phyloP scores from a whole-genome alignment of 345 rosid genomes.

The Syzygium grande region DNA sequence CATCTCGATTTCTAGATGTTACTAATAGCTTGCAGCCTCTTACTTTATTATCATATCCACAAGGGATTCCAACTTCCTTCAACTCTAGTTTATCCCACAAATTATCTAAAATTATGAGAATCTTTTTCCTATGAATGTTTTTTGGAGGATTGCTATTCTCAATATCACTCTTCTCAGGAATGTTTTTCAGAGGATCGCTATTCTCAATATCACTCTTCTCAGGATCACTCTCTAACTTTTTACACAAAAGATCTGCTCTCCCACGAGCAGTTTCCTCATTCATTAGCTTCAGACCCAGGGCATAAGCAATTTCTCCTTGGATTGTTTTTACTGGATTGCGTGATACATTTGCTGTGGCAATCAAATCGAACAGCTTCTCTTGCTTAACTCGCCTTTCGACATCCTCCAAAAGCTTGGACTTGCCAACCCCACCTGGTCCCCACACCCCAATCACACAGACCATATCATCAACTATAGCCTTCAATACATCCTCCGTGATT shows the following conservation, averaged over 20 bases:
- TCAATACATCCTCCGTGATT: background rate
- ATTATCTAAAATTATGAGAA: background rate
- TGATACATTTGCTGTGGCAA: background rate
- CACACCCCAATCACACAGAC: background rate
- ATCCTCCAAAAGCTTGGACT: background rate
- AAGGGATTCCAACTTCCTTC: background rate
- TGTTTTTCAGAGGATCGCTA: too few species aligned
- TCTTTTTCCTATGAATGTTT: accelerated
- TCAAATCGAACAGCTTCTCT: background rate
- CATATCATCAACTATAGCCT: background rate
- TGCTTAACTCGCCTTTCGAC: background rate
- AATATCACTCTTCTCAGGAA: too few species aligned
- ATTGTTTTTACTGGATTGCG: background rate
- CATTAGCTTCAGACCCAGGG: accelerated
- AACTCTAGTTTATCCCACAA: background rate
- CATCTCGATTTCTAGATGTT: background rate
- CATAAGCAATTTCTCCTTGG: background rate
- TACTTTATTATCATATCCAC: background rate
- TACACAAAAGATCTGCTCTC: background rate
- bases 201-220: too few species aligned
- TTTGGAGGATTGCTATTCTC: too few species aligned
- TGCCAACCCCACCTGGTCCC: background rate
- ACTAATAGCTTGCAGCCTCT: background rate
- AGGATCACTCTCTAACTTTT: too few species aligned
- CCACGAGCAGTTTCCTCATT: background rate